Percentiles rank a stretch among this genome's conserved stretches.
These are phyloP conservation scores for Porphyrellus cyaneotinctus DNA, from an alignment of 768 basidiomycete genomes.

Conservation along the genomic window DNA sequence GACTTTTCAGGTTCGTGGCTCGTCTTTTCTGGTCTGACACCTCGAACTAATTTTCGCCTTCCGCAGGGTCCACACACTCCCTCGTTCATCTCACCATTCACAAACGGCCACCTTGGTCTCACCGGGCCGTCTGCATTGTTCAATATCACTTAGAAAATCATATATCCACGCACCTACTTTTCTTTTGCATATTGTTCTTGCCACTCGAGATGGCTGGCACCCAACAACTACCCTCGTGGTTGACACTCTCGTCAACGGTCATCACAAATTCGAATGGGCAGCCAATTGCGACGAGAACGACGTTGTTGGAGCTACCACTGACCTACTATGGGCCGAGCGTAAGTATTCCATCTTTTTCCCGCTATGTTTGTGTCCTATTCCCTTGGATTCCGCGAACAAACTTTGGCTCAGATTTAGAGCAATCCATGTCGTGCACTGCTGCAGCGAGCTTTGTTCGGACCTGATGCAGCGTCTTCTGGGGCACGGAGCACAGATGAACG, in stretches of 20 bases:
- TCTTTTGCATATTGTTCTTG: background rate
- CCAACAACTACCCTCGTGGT: constrained; percentile 71
- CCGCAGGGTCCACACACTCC: constrained; percentile 26
- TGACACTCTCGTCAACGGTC: constrained; percentile 51
- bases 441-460: background rate
- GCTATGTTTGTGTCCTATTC: too few species aligned
- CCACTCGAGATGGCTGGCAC: constrained; percentile 37
- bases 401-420: background rate
- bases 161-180: constrained; percentile 9
- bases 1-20: constrained; percentile 13
- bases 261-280: constrained; percentile 51
- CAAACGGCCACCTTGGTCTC: background rate
- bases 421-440: background rate
- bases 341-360: constrained; percentile 34
- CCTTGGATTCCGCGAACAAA: background rate
- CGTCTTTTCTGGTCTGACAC: background rate
- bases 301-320: constrained; percentile 62
- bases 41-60: background rate
- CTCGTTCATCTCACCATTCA: constrained; percentile 11
- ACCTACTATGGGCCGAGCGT: constrained; percentile 84
- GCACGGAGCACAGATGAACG: background rate
- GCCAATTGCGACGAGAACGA: constrained; percentile 52
- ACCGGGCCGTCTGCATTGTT: background rate
- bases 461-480: background rate
- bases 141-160: constrained; percentile 3